Base-by-base conservation (phyloP, 495 filamentous ascomycete genomes). In the Tirmania nivea region DNA sequence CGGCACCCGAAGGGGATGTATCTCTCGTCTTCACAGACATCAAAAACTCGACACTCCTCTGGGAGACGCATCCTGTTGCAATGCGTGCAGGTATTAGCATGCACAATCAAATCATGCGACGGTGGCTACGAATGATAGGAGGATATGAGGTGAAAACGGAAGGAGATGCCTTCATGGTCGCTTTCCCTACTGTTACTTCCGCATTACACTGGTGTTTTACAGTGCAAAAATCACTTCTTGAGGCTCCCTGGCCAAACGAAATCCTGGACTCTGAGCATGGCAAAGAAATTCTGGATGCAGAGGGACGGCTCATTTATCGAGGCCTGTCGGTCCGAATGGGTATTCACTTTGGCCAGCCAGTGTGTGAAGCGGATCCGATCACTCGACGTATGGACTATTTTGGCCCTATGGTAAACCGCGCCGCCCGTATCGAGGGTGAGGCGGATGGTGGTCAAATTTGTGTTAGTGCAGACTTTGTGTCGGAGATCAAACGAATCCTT, bases 321-420 rank as follows among this genome's bases (percentile, higher is more conserved):
- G 90, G 90, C 35, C 66, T 99, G 53, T 94, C 87, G 21, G 90
- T 99, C 39, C 78, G 90, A 51, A 99, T 99, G 92, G 90, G 90
- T 56, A 81, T 88, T 48, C 90, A 99, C 64, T 96, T 81, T 79
- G 90, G 90, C 52, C 77, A 81, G 48, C 90, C 92, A 34, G 86
- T 99, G 52, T 92, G 85, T 59, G 90, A 96, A 63, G 80, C 81
- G 35, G 90, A 99, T 66, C 89, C 90, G 0, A 84, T 99, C 7
- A 99, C 90, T 10, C 79, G 86, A 49, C 86, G 90, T 42, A 99
- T 99, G 90, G 90, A 99, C 63, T 99, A 99, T 67, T 96, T 95
- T 66, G 90, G 90, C 9, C 90, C 92, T 1, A 96, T 99, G 86
- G 90, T 99, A 57, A 99, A 99, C 67, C 84, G 89, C 56, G 86